Conservation (phyloP, 2,329 filamentous ascomycete genomes). For the Coleophoma eucalyptorum region DNA sequence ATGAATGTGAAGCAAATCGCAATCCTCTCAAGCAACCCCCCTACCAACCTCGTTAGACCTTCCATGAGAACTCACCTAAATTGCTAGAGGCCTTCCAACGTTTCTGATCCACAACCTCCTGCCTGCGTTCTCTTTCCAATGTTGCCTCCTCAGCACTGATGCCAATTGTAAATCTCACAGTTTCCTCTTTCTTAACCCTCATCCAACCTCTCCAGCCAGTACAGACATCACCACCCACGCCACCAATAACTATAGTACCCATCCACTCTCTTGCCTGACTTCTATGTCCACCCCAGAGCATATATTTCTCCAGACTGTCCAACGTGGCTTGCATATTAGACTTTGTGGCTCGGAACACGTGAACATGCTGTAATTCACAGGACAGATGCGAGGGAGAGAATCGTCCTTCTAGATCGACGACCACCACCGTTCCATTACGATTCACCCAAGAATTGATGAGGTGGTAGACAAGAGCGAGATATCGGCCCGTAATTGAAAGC, state of each 20-base stretch:
- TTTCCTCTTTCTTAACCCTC: slow-evolving; percentile 20
- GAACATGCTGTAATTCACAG: slow-evolving; percentile 21
- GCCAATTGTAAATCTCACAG: slow-evolving; percentile 14
- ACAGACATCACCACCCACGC: slow-evolving; percentile 16
- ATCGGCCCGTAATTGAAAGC: slow-evolving; percentile 47
- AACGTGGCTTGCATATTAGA: slow-evolving; percentile 17
- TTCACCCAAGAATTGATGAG: slow-evolving; percentile 49
- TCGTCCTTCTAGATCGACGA: slow-evolving; percentile 51
- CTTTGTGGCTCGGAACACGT: slow-evolving; percentile 18
- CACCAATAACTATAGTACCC: slow-evolving; percentile 19
- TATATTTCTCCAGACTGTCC: slow-evolving; percentile 20
- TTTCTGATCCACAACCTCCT: slow-evolving; percentile 13
- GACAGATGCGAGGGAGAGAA: slow-evolving; percentile 43
- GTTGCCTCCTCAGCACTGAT: slow-evolving; percentile 26
- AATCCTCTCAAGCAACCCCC: background rate
- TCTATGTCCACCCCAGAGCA: slow-evolving; percentile 22
- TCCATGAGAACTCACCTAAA: slow-evolving; percentile 11
- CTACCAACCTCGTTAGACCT: background rate
- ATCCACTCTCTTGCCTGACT: slow-evolving; percentile 23
- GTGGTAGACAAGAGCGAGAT: slow-evolving; percentile 52
- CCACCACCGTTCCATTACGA: slow-evolving; percentile 33
- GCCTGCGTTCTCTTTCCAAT: slow-evolving; percentile 13
- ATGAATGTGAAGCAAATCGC: background rate
- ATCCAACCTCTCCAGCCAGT: slow-evolving; percentile 27
- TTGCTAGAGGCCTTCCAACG: slow-evolving; percentile 22